These are phyloP conservation scores for Suhomyces prunicola DNA, from an alignment of 805 yeast species.

Conservation along the genomic window DNA sequence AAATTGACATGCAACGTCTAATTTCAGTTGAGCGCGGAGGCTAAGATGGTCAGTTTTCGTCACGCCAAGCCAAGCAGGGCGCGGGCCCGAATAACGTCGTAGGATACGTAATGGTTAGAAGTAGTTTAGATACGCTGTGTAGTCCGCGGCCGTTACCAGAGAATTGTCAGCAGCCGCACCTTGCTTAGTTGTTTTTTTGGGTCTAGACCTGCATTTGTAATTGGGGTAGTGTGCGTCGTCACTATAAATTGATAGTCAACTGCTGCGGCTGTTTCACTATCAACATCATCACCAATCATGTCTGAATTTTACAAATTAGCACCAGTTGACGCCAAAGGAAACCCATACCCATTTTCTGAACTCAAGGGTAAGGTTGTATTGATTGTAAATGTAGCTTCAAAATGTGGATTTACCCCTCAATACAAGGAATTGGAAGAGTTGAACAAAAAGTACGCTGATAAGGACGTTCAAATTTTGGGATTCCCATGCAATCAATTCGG, in stretches of 20 bases:
- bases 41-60: background rate
- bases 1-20: background rate
- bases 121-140: background rate
- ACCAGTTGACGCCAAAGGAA: slow-evolving; percentile 59
- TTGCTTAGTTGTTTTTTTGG: background rate
- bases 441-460: slow-evolving; percentile 37
- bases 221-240: background rate
- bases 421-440: slow-evolving; percentile 37
- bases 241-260: background rate
- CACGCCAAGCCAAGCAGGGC: background rate
- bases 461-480: slow-evolving; percentile 38
- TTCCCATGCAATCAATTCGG: slow-evolving; percentile 47
- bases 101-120: background rate
- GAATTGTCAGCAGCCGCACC: background rate
- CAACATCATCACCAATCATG: slow-evolving; percentile 27
- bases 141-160: background rate
- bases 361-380: slow-evolving; percentile 78
- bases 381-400: slow-evolving; percentile 84
- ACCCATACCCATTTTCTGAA: slow-evolving; percentile 56
- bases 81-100: background rate
- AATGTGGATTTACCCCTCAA: slow-evolving; percentile 75
- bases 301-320: slow-evolving; percentile 63
- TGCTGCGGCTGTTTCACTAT: background rate
- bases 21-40: background rate
- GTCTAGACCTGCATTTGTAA: background rate